Conservation (phyloP, 371 early-diverging fungal species). For the Circinella minor region DNA sequence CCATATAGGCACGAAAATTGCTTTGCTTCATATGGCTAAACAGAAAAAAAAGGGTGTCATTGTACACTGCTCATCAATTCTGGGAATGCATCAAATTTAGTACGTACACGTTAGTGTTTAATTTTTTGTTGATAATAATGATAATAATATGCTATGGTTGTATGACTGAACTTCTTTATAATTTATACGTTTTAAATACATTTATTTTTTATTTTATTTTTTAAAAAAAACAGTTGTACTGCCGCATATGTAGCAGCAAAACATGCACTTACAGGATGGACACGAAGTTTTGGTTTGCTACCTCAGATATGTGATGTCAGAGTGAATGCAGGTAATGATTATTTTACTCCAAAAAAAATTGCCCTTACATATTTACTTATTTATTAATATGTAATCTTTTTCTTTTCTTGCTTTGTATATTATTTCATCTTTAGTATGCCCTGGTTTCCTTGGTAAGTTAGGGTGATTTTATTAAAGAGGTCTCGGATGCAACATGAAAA, state of each 20-base stretch:
- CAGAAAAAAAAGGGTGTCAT: slow-evolving; percentile 47
- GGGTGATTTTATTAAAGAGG: no score
- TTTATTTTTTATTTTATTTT: no score
- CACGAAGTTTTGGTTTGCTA: slow-evolving; percentile 19
- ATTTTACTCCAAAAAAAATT: no score
- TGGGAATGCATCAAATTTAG: slow-evolving; percentile 2
- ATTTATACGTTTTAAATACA: no score
- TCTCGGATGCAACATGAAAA: no score
- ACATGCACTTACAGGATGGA: slow-evolving; percentile 32
- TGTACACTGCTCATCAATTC: slow-evolving; percentile 42
- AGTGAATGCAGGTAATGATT: slow-evolving; percentile 16
- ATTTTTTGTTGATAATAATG: no score
- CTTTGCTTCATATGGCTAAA: no score
- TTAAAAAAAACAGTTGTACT: background rate
- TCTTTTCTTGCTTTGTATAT: background rate
- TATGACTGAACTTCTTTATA: no score
- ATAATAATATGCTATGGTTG: no score
- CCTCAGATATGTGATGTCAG: slow-evolving; percentile 23
- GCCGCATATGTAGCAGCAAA: slow-evolving; percentile 22
- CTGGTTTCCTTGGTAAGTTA: background rate
- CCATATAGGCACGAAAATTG: slow-evolving; percentile 1
- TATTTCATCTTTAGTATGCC: background rate
- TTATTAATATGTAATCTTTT: background rate
- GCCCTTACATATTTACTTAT: background rate
- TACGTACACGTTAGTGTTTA: background rate